These are phyloP conservation scores for Fraxinus excelsior DNA, from an alignment of 257 asterid species.

Conservation along the genomic window DNA sequence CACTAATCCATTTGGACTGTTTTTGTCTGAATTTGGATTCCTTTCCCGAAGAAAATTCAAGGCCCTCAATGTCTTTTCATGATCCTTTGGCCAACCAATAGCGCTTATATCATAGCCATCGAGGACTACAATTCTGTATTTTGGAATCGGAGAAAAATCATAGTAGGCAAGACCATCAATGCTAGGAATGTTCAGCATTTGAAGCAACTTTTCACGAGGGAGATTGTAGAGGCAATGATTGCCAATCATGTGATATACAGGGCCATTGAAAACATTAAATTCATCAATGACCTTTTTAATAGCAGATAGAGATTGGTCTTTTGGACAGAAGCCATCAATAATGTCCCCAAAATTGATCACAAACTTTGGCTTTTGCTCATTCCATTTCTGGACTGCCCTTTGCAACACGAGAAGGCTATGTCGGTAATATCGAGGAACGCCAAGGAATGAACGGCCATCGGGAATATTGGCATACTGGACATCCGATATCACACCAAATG, in stretches of 20 bases:
- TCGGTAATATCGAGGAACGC: constrained; percentile 91
- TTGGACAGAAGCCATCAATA: constrained; percentile 89
- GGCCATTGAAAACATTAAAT: constrained; percentile 56
- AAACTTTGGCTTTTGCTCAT: constrained; percentile 48
- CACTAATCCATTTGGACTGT: constrained; percentile 83
- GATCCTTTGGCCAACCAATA: constrained; percentile 85
- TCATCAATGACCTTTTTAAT: constrained; percentile 49
- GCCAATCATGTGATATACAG: constrained; percentile 90
- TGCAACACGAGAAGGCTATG: constrained; percentile 75
- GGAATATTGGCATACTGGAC: constrained; percentile 96
- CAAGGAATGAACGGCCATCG: constrained; percentile 83
- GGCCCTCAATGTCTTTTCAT: constrained; percentile 65
- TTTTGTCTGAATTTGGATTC: constrained; percentile 82
- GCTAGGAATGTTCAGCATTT: constrained; percentile 58
- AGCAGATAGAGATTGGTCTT: constrained; percentile 63
- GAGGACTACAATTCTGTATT: constrained; percentile 73
- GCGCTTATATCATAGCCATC: constrained; percentile 89
- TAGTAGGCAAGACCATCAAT: constrained; percentile 59
- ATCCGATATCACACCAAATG: constrained; percentile 95
- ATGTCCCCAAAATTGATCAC: constrained; percentile 82
- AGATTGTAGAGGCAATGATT: constrained; percentile 96
- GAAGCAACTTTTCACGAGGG: constrained; percentile 80
- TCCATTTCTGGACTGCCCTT: constrained; percentile 74
- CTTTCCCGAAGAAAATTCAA: constrained; percentile 55
- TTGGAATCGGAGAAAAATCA: constrained; percentile 81